A percentile compares a stretch with the other conserved stretches of the same genome.
These are phyloP conservation scores for Ophiobolus disseminans DNA, from an alignment of 2,329 filamentous ascomycete genomes.

Conservation along the genomic window DNA sequence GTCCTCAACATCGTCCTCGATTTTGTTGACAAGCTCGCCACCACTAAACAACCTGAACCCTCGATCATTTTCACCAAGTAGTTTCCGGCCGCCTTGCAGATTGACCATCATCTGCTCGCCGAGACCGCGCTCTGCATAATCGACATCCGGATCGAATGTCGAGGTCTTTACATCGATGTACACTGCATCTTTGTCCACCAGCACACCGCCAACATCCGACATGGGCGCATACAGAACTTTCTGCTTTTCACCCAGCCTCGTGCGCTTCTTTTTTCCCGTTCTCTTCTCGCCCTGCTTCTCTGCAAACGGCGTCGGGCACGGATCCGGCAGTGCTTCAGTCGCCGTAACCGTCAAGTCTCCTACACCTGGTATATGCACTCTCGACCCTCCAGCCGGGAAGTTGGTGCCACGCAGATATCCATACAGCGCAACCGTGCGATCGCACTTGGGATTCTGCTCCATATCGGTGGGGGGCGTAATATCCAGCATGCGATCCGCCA, in stretches of 20 bases:
- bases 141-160: constrained; percentile 73
- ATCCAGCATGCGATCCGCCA: constrained; percentile 94
- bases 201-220: constrained; percentile 94
- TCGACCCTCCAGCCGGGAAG: constrained; percentile 82
- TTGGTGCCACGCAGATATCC: constrained; percentile 96
- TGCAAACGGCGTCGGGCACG: constrained; percentile 91
- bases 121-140: constrained; percentile 78
- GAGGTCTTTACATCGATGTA: constrained; percentile 79
- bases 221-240: constrained; percentile 96
- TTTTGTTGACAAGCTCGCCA: constrained; percentile 70
- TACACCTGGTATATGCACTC: constrained; percentile 90
- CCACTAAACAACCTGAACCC: constrained; percentile 87
- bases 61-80: constrained; percentile 82
- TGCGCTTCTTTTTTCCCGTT: constrained; percentile 79
- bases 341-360: constrained; percentile 84
- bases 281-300: constrained; percentile 86
- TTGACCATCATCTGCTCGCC: constrained; percentile 94
- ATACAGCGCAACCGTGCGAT: constrained; percentile 88
- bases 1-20: constrained; percentile 64
- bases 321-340: constrained; percentile 89
- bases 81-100: constrained; percentile 79
- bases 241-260: constrained; percentile 91
- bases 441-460: constrained; percentile 86
- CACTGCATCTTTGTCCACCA: constrained; percentile 96
- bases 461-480: constrained; percentile 92